Evolutionary conservation across 2,329 filamentous ascomycete species (phyloP), one percentile per base, ranked within the genome.

Genomic region (Fusarium sp.): DNA sequence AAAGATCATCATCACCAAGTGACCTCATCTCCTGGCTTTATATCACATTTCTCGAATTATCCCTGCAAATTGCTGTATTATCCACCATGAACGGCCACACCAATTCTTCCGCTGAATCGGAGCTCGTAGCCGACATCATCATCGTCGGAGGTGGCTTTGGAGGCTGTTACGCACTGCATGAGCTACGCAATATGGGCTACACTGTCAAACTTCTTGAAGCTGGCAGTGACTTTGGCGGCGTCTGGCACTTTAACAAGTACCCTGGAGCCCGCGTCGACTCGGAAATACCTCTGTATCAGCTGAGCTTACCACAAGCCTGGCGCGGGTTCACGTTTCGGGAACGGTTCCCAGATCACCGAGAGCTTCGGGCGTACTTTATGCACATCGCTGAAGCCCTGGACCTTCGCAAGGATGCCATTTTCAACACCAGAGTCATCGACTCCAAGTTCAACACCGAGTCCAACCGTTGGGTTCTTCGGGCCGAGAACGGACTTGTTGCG

Each of bases 201-300:
- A 63, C 39, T 1, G 60, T 57, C 3, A 71, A 71, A 35, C 60
- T 63, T 27, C 60, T 74, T 10, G 68, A 74, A 35, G 64, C 66
- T 6, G 73, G 65, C 22, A 59, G 60, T 39, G 73, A 72, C 29
- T 65, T 74, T 13, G 71, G 73, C 6, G 73, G 73, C 16, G 67
- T 69, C 8, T 75, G 71, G 73, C 67, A 74, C 20, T 74, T 67
- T 54, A 76, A 74, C 48, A 65, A 64, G 24, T 76, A 74, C 56
- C 73, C 73, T 2, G 71, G 73, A 8, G 66, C 70, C 9, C 62
- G 65, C 18, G 67, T 67, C 4, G 72, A 72, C n/a, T 64, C 64
- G 11, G 72, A 74, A 33, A 59, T 58, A 14, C 67, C 66, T 27
- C 20, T 73, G 3, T 74, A 74, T 61, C 54, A 31, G 5, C 50